Conservation (phyloP, 2,329 filamentous ascomycete genomes). For the Fonsecaea pedrosoi region DNA sequence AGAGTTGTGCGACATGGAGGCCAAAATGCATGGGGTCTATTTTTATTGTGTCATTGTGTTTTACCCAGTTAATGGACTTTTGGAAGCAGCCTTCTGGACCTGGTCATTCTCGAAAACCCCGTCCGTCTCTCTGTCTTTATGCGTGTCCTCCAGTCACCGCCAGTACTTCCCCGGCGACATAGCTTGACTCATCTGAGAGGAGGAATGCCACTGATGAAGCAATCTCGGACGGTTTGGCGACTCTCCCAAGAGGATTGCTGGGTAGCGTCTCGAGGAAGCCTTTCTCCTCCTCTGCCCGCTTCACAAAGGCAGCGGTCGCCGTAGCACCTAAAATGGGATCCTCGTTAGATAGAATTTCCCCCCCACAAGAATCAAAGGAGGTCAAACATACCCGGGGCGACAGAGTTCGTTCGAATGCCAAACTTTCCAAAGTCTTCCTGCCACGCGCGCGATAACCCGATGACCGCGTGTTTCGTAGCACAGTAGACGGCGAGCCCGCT, state of each 20-base stretch:
- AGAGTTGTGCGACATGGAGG: too few species aligned
- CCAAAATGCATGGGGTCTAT: too few species aligned
- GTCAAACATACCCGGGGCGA: constrained; percentile 36
- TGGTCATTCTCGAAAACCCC: not conserved
- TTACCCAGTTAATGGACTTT: not conserved
- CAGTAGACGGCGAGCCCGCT: constrained; percentile 49
- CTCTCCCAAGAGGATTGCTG: constrained; percentile 23
- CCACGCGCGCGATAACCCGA: constrained; percentile 53
- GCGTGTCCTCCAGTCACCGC: constrained; percentile 25
- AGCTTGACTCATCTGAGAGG: constrained; percentile 55
- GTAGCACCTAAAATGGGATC: constrained; percentile 20
- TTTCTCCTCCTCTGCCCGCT: constrained; percentile 25
- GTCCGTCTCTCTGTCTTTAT: not conserved
- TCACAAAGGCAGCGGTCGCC: constrained; percentile 26
- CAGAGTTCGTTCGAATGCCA: constrained; percentile 48
- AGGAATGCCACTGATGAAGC: constrained; percentile 56
- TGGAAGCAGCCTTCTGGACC: not conserved
- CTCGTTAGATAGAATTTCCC: not conserved
- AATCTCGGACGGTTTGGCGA: constrained; percentile 41
- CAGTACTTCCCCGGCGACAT: constrained; percentile 30
- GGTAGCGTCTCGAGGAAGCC: constrained; percentile 30
- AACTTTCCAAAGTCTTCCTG: constrained; percentile 44
- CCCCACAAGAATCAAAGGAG: not conserved
- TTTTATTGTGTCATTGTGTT: constrained; percentile 3
- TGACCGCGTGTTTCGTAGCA: constrained; percentile 52